phyloP scores from a whole-genome alignment of 2,329 filamentous ascomycete genomes.

The Cyanodermella asteris region DNA sequence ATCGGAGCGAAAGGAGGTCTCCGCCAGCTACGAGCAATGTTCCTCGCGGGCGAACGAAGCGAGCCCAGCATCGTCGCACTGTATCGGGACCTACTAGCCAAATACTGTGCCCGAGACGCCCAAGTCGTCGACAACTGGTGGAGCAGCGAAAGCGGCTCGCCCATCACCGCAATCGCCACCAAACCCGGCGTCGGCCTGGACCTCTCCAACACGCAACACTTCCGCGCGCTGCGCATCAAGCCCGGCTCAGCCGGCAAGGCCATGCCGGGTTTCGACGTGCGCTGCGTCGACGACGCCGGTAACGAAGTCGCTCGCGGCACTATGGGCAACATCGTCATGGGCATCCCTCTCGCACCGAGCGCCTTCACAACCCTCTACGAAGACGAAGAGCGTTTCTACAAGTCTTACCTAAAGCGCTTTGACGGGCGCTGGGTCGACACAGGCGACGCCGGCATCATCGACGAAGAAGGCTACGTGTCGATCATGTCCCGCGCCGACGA shows the following conservation, averaged over 20 bases:
- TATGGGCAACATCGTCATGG: constrained; percentile 86
- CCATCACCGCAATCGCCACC: constrained; percentile 43
- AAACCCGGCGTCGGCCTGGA: constrained; percentile 39
- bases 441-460: constrained; percentile 73
- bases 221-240: constrained; percentile 39
- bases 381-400: constrained; percentile 70
- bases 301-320: constrained; percentile 44
- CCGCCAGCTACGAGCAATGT: constrained; percentile 49
- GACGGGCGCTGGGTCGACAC: constrained; percentile 70
- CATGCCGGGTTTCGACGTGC: constrained; percentile 78
- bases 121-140: constrained; percentile 53
- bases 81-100: constrained; percentile 51
- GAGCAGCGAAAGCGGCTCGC: constrained; percentile 48
- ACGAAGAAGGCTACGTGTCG: constrained; percentile 44
- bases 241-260: constrained; percentile 77
- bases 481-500: constrained; percentile 53
- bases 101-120: constrained; percentile 41
- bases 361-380: constrained; percentile 71
- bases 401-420: constrained; percentile 66
- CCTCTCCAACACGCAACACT: constrained; percentile 7
- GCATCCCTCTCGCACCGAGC: constrained; percentile 60
- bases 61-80: constrained; percentile 67
- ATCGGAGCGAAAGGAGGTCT: constrained; percentile 48
- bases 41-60: constrained; percentile 72
- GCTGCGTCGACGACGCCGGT: constrained; percentile 62